Percentiles rank a stretch among this genome's conserved stretches.
Evolutionary conservation across 202 grass and related monocot genomes (phyloP).

Genomic region (Cymbopogon flexuosus): DNA sequence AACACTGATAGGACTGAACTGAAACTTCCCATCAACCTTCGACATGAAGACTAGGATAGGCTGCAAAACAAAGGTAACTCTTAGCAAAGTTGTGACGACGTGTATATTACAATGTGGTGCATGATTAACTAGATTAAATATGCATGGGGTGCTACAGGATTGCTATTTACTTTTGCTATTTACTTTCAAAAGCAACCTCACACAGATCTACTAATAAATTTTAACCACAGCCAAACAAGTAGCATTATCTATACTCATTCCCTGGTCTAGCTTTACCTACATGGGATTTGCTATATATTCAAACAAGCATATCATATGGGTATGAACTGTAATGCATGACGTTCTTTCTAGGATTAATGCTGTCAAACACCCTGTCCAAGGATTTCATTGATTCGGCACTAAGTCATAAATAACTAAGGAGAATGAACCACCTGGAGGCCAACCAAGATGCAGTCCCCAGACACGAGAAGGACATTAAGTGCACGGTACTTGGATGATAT

Average conservation of each 20-base stretch:
- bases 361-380: background rate
- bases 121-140: constrained; percentile 1
- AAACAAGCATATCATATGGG: background rate
- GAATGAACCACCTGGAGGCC: constrained; percentile 71
- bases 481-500: constrained; percentile 72
- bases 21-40: constrained; percentile 94
- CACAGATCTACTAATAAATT: background rate
- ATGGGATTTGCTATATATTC: background rate
- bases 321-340: background rate
- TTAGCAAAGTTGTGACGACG: constrained; percentile 15
- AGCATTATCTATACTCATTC: background rate
- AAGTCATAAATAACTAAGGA: background rate
- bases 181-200: background rate
- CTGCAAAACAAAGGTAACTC: constrained; percentile 46
- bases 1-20: constrained; percentile 87
- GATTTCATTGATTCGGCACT: background rate
- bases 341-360: background rate
- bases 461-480: constrained; percentile 69
- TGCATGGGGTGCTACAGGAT: background rate
- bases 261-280: background rate
- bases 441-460: constrained; percentile 85
- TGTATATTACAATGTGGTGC: background rate
- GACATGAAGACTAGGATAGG: constrained; percentile 95
- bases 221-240: background rate
- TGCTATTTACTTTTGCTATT: background rate